phyloP scores from a whole-genome alignment of 1,284 basidiomycete species.

The Thelephora terrestris region DNA sequence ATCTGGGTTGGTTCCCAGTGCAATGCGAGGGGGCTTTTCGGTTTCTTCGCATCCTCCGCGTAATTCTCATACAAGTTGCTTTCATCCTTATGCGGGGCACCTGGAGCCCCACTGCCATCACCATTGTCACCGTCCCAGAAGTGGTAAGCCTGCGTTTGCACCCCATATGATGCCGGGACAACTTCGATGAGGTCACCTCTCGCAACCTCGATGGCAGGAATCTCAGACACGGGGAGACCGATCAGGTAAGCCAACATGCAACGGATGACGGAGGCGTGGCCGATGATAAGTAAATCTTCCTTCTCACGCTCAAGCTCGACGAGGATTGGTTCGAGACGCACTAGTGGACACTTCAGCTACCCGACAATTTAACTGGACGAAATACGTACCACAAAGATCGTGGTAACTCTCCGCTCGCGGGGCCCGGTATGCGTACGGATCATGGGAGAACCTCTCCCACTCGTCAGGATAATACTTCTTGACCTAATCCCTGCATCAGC shows the following conservation, averaged over 20 bases:
- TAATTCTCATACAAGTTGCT: conserved; percentile 82
- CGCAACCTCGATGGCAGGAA: conserved; percentile 93
- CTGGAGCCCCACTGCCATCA: conserved; percentile 27
- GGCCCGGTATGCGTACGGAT: conserved; percentile 90
- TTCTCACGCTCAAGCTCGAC: conserved; percentile 77
- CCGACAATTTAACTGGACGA: background rate
- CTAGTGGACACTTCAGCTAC: conserved; percentile 22
- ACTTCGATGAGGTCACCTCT: conserved; percentile 86
- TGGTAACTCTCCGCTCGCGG: conserved; percentile 94
- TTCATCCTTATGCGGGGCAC: conserved; percentile 38
- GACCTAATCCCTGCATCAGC: background rate
- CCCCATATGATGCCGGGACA: conserved; percentile 83
- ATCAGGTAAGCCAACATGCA: conserved; percentile 90
- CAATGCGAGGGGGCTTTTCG: conserved; percentile 28
- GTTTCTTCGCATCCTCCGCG: conserved; percentile 72
- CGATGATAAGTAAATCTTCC: conserved; percentile 71
- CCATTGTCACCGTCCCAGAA: conserved; percentile 84
- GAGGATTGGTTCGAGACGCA: conserved; percentile 74
- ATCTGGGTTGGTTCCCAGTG: no score
- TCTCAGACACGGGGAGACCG: conserved; percentile 91
- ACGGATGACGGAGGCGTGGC: conserved; percentile 93
- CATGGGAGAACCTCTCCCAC: conserved; percentile 85
- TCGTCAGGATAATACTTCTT: conserved; percentile 88
- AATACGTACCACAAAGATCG: conserved; percentile 57
- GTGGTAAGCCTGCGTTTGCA: conserved; percentile 80